Evolutionary conservation across 768 basidiomycete genomes (phyloP).

Genomic region (Xerocomus spinulosus): DNA sequence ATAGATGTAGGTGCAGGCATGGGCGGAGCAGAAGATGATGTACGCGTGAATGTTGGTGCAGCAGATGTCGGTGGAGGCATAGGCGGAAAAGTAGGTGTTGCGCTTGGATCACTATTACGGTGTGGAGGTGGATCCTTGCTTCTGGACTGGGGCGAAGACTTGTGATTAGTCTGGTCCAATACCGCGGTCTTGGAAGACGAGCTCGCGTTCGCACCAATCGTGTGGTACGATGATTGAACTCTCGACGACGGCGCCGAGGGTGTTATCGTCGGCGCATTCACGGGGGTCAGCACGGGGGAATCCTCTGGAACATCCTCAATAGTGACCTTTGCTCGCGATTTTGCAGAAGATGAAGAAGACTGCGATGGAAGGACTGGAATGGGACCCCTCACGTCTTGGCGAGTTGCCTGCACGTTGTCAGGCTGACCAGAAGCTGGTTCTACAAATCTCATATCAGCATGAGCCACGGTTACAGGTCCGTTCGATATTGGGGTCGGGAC

Average conservation of each 20-base stretch:
- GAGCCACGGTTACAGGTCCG: not conserved
- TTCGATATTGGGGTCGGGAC: not conserved
- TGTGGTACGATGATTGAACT: slow-evolving; percentile 7
- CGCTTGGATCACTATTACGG: slow-evolving; percentile 9
- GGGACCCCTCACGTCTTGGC: slow-evolving; percentile 12
- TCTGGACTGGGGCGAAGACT: slow-evolving; percentile 20
- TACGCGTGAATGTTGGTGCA: slow-evolving; percentile 11
- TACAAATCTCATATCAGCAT: slow-evolving; percentile 5
- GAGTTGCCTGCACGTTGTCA: slow-evolving; percentile 6
- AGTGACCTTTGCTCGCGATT: slow-evolving; percentile 24
- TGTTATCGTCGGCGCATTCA: not conserved
- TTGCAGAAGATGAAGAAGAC: slow-evolving; percentile 4
- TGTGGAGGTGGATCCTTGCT: slow-evolving; percentile 15
- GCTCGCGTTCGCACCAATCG: not conserved
- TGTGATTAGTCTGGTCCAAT: slow-evolving; percentile 10
- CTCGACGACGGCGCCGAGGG: slow-evolving; percentile 8
- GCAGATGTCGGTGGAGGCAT: slow-evolving; percentile 20
- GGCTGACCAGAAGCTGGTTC: slow-evolving; percentile 1
- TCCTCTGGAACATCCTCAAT: slow-evolving; percentile 29
- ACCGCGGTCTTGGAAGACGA: slow-evolving; percentile 2
- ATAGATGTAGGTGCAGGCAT: no score
- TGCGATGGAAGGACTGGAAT: slow-evolving; percentile 7
- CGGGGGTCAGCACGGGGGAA: slow-evolving; percentile 5
- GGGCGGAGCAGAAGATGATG: slow-evolving; percentile 21
- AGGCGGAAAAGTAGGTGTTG: slow-evolving; percentile 6